Evolutionary conservation across 768 basidiomycete genomes (phyloP), one percentile per base, ranked within the genome.

Genomic region (Neoboletus magnificus): DNA sequence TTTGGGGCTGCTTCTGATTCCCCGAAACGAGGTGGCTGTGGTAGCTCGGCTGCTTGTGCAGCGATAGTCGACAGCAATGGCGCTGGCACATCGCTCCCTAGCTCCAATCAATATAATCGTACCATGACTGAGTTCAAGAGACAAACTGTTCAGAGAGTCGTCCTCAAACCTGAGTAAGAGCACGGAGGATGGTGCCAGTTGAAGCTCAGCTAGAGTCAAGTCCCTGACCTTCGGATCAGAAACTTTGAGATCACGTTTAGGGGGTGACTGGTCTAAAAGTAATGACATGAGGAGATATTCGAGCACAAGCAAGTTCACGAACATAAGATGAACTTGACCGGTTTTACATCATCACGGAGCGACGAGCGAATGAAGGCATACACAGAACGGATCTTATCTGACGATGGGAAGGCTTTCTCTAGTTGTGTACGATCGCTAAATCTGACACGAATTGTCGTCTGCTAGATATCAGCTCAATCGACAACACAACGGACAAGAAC

Each of bases 241-340:
- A 8, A 91, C 87, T 61, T 86, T 90, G 62, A 91, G 77, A 52
- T 96, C 93, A 27, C 87, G 83, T 63, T 84, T 86, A 1, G 93
- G 93, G 2, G 91, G 91, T 3, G 79, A 75, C 73, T 93, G 90
- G 70, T 89, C 91, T 93, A 40, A 16, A 40, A 20, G 36, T 37
- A 23, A 48, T 11, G 12, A 30, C n/a, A 27, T 62, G 9, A 53
- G 46, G 5, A 40, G 56, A 27, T 12, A 39, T 47, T n/a, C 37
- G 42, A 41, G 44, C 10, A 32, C 25, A 8, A n/a, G n/a, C 6
- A 15, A 10, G 27, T 35, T 40, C 33, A 79, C 85, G 50, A 62
- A 94, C 93, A 95, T 37, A 96, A 77, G 37, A 93, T 78, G 64
- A 93, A 96, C 63, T 92, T 91, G 71, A 83, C 82, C 4, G 85